Conservation (phyloP, 768 basidiomycete genomes). For the Neoboletus brunneissimus region DNA sequence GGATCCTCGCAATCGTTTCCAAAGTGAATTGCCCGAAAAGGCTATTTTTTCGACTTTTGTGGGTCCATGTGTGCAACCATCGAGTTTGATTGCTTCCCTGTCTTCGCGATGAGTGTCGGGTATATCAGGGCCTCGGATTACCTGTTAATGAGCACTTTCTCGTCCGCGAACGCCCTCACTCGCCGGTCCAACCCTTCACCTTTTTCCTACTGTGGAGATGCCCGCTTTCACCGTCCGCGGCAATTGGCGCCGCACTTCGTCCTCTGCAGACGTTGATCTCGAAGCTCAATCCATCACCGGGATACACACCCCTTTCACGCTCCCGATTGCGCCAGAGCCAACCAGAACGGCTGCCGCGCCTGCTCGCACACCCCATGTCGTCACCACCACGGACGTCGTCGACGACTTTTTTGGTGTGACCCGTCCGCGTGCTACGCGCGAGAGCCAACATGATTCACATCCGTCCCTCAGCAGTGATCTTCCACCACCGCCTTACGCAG, state of each 20-base stretch:
- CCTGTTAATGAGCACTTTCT: neutral
- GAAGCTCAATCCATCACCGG: slow-evolving; percentile 19
- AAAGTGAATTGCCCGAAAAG: neutral
- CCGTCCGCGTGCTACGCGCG: slow-evolving; percentile 23
- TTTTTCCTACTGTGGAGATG: slow-evolving; percentile 1
- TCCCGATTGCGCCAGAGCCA: slow-evolving; percentile 8
- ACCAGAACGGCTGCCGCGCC: slow-evolving; percentile 4
- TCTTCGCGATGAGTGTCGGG: neutral
- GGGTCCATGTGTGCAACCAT: neutral
- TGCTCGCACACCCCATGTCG: slow-evolving; percentile 1
- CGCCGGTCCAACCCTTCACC: neutral
- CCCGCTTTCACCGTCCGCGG: slow-evolving; percentile 9
- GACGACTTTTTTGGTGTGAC: slow-evolving; percentile 32
- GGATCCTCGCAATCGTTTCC: too few relatives aligned
- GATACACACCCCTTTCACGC: neutral
- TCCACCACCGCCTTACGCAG: slow-evolving; percentile 32
- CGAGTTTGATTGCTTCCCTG: neutral
- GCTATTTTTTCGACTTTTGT: slow-evolving; percentile 4
- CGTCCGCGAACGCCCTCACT: neutral
- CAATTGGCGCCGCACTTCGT: slow-evolving; percentile 13
- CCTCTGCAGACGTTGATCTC: slow-evolving; percentile 5
- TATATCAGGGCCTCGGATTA: neutral
- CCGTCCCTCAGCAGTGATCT: slow-evolving; percentile 1
- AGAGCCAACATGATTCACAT: slow-evolving; percentile 32
- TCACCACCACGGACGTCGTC: slow-evolving; percentile 10